Percentiles rank a stretch among this genome's conserved stretches.
Evolutionary conservation across 805 yeast genomes (phyloP).

Genomic region (Saturnispora serradocipensis): DNA sequence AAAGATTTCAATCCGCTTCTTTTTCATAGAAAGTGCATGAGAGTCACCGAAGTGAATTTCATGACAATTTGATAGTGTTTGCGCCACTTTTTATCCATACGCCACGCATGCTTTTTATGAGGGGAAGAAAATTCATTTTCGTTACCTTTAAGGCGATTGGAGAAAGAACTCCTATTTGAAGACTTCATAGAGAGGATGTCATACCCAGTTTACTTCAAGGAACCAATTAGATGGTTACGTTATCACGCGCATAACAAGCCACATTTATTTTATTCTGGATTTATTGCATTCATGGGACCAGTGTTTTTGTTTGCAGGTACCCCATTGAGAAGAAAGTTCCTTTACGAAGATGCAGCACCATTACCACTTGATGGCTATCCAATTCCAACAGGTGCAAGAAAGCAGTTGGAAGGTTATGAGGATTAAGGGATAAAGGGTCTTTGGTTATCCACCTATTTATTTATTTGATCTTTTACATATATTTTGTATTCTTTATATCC

Average conservation of each 20-base stretch:
- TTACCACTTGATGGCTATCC: constrained; percentile 52
- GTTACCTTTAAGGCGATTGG: neutral
- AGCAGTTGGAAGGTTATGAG: constrained; percentile 43
- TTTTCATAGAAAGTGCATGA: neutral
- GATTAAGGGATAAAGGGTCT: constrained; percentile 26
- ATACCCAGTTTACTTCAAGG: constrained; percentile 49
- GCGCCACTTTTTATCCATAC: neutral
- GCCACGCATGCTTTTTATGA: neutral
- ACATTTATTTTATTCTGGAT: constrained; percentile 56
- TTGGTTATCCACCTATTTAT: neutral
- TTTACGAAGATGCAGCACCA: constrained; percentile 56
- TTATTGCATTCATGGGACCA: constrained; percentile 62
- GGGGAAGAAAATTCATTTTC: neutral
- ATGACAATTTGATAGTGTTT: neutral
- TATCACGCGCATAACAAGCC: constrained; percentile 72
- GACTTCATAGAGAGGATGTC: constrained; percentile 12
- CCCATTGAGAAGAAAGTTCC: constrained; percentile 60
- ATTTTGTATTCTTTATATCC: neutral
- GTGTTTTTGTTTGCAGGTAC: constrained; percentile 48
- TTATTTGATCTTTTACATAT: neutral
- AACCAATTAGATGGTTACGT: constrained; percentile 62
- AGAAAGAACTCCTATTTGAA: neutral
- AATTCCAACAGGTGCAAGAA: constrained; percentile 47
- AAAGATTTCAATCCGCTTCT: neutral
- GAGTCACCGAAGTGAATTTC: neutral